phyloP scores from a whole-genome alignment of 2,329 filamentous ascomycete genomes.

The Coniosporium tulheliwenetii region DNA sequence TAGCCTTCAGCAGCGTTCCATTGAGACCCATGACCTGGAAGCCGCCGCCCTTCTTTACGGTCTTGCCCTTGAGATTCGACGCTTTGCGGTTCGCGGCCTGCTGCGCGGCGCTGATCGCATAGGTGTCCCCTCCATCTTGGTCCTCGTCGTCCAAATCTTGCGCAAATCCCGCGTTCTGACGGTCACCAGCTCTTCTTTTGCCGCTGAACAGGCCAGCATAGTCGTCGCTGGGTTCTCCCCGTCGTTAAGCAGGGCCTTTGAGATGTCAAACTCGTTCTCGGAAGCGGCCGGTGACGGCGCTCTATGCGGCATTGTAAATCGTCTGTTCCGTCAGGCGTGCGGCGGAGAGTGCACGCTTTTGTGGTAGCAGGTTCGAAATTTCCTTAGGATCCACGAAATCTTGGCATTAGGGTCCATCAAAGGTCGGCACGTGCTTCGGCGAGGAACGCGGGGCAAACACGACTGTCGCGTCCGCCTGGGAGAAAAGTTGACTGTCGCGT shows the following conservation, averaged over 20 bases:
- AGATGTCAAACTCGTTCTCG: constrained; percentile 55
- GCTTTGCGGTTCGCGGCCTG: constrained; percentile 77
- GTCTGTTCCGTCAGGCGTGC: not conserved
- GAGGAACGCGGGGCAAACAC: no score
- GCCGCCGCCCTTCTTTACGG: constrained; percentile 86
- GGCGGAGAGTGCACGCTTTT: no score
- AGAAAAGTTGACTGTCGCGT: no score
- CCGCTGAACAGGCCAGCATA: not conserved
- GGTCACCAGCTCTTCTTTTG: not conserved
- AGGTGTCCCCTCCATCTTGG: constrained; percentile 47
- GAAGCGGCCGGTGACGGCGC: constrained; percentile 69
- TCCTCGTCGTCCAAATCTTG: constrained; percentile 9
- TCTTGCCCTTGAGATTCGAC: constrained; percentile 66
- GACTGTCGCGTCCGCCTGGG: no score
- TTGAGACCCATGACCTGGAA: constrained; percentile 93
- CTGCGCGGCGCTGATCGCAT: constrained; percentile 80
- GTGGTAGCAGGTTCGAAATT: no score
- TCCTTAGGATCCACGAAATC: no score
- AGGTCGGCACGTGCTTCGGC: no score
- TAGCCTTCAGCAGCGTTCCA: constrained; percentile 71
- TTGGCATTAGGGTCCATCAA: no score
- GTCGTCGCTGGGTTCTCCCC: constrained; percentile 28
- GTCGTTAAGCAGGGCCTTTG: constrained; percentile 21
- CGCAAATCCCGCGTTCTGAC: not conserved
- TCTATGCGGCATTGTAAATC: constrained; percentile 48